Percentiles rank a stretch among this genome's conserved stretches.
These are phyloP conservation scores for Biscogniauxia sp. DNA, from an alignment of 2,329 filamentous ascomycete species.

Conservation along the genomic window DNA sequence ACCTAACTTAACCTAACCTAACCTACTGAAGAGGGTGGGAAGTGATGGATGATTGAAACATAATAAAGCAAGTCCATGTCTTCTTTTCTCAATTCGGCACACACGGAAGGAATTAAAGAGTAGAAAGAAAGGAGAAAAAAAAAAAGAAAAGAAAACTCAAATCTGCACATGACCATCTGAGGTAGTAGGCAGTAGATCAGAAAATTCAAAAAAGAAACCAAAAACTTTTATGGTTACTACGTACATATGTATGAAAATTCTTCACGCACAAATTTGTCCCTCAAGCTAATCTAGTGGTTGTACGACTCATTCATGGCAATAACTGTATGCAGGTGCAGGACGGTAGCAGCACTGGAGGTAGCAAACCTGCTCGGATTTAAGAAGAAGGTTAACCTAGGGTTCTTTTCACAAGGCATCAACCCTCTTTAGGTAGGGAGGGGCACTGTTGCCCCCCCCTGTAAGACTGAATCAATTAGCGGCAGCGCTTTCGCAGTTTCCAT, in stretches of 20 bases:
- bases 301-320: not conserved
- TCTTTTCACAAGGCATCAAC: not conserved
- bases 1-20: too few relatives aligned
- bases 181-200: not conserved
- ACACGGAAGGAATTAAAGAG: not conserved
- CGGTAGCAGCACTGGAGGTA: not conserved
- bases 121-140: not conserved
- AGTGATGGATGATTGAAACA: too few relatives aligned
- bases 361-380: not conserved
- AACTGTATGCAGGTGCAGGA: too few relatives aligned
- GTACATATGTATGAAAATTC: not conserved
- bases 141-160: not conserved
- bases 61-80: not conserved
- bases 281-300: not conserved
- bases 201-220: not conserved
- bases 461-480: not conserved
- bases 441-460: constrained; percentile 5
- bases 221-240: too few relatives aligned
- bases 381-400: not conserved
- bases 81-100: not conserved
- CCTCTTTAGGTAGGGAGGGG: not conserved
- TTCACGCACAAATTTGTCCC: not conserved
- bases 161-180: not conserved
- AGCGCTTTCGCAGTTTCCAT: constrained; percentile 13
- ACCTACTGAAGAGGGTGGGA: too few relatives aligned